Conservation (phyloP, 495 filamentous ascomycete species). For the Penicillium nucicola region DNA sequence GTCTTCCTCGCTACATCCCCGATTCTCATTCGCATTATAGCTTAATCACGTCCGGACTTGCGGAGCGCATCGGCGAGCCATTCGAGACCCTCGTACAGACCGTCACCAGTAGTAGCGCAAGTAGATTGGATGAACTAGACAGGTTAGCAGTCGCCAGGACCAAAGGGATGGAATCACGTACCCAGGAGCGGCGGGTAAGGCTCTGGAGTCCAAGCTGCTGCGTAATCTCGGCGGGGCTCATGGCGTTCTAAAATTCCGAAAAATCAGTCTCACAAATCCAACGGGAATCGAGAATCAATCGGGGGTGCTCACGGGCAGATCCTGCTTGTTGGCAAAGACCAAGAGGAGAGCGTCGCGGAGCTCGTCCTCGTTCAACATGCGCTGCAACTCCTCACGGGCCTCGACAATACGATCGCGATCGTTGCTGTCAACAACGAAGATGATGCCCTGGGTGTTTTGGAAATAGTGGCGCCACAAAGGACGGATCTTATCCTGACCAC, state of each 20-base stretch:
- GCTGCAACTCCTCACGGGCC: slow-evolving; percentile 98
- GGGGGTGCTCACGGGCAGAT: slow-evolving; percentile 80
- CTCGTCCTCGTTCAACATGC: slow-evolving; percentile 99
- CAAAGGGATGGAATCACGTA: slow-evolving; percentile 51
- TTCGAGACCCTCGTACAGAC: slow-evolving; percentile 99
- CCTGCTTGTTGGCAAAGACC: slow-evolving; percentile 99
- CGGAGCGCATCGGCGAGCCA: slow-evolving; percentile 96
- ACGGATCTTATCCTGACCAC: slow-evolving; percentile 99
- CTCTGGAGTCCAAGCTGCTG: slow-evolving; percentile 99
- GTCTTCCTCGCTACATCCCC: slow-evolving; percentile 37
- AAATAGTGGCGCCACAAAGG: slow-evolving; percentile 99
- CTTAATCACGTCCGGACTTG: slow-evolving; percentile 83
- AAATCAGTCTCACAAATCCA: slow-evolving; percentile 8
- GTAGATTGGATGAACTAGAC: slow-evolving; percentile 98
- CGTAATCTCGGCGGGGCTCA: slow-evolving; percentile 99
- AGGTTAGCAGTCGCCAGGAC: slow-evolving; percentile 13
- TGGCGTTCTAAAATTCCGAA: slow-evolving; percentile 72
- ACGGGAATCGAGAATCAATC: no score
- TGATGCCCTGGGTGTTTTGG: slow-evolving; percentile 99
- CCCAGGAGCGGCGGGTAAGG: slow-evolving; percentile 95
- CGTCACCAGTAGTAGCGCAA: slow-evolving; percentile 97
- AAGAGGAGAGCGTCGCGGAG: slow-evolving; percentile 94
- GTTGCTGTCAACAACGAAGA: slow-evolving; percentile 99
- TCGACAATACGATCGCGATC: slow-evolving; percentile 99
- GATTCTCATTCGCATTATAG: slow-evolving; percentile 29